These are phyloP conservation scores for Hypoxylon sp. DNA, from an alignment of 2,329 filamentous ascomycete species.

Conservation along the genomic window DNA sequence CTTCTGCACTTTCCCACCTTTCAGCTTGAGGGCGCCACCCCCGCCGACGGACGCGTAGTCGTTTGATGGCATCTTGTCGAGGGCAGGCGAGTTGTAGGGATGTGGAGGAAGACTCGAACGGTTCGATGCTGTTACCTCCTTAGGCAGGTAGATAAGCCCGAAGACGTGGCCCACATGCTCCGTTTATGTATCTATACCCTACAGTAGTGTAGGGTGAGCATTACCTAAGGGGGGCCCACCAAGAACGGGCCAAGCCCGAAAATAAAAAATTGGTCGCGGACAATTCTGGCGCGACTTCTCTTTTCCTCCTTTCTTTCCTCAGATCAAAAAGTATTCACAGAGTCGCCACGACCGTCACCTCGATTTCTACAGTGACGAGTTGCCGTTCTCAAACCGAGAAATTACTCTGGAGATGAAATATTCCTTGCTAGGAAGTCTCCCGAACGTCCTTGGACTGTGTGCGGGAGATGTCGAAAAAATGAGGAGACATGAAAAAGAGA, in stretches of 20 bases:
- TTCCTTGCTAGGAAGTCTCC: constrained; percentile 71
- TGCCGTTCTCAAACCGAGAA: constrained; percentile 63
- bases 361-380: constrained; percentile 65
- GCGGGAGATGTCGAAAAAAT: constrained; percentile 66
- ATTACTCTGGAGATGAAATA: constrained; percentile 65
- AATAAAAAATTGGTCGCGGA: constrained; percentile 39
- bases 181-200: no score
- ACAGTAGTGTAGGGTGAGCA: no score
- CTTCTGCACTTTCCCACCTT: constrained; percentile 73
- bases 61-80: constrained; percentile 69
- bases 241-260: not conserved
- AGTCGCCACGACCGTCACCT: constrained; percentile 71
- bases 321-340: constrained; percentile 70
- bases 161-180: no score
- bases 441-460: constrained; percentile 57
- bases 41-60: constrained; percentile 73
- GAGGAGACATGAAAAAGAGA: constrained; percentile 59
- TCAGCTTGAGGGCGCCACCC: constrained; percentile 83
- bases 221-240: not conserved
- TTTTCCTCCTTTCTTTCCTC: constrained; percentile 55
- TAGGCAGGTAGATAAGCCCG: not conserved
- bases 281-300: constrained; percentile 36
- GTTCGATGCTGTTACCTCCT: no score
- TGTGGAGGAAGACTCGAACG: not conserved
- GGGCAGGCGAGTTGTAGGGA: not conserved